phyloP scores from a whole-genome alignment of 1,139 yeast genomes.

The Yamadazyma sp. region DNA sequence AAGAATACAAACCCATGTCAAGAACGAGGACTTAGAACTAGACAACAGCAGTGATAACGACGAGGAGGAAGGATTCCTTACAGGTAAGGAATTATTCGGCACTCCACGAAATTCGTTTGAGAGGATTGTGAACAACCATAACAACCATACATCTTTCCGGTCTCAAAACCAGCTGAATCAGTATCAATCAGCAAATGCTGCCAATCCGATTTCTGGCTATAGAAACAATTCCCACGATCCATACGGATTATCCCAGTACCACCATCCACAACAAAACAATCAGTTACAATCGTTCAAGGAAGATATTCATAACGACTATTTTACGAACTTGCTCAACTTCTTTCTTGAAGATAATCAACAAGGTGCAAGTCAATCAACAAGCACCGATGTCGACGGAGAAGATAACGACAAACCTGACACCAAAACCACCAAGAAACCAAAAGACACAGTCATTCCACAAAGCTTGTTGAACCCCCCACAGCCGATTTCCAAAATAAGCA shows the following conservation, averaged over 20 bases:
- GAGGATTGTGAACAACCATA: constrained; percentile 22
- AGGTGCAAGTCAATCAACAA: constrained; percentile 7
- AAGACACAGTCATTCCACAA: constrained; percentile 29
- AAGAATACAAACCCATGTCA: constrained; percentile 16
- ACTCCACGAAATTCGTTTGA: constrained; percentile 44
- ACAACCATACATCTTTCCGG: constrained; percentile 7
- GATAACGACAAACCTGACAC: constrained; percentile 2
- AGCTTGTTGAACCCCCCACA: constrained; percentile 40
- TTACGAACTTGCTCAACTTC: constrained; percentile 34
- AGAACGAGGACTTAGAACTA: constrained; percentile 39
- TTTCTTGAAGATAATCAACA: constrained; percentile 35
- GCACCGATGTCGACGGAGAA: constrained; percentile 1
- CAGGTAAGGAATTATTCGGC: constrained; percentile 45
- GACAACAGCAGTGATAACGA: constrained; percentile 22
- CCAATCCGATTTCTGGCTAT: constrained; percentile 4
- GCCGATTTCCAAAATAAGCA: constrained; percentile 48
- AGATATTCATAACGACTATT: constrained; percentile 36
- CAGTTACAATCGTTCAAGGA: constrained; percentile 19
- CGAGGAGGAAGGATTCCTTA: constrained; percentile 35
- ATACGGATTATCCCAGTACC: constrained; percentile 26
- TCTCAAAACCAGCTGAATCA: constrained; percentile 2
- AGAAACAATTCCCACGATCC: constrained; percentile 19
- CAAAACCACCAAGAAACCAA: constrained; percentile 16
- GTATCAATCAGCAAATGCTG: neutral
- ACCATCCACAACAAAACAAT: constrained; percentile 21